phyloP scores from a whole-genome alignment of 257 asterid species.

The Verbena officinalis region DNA sequence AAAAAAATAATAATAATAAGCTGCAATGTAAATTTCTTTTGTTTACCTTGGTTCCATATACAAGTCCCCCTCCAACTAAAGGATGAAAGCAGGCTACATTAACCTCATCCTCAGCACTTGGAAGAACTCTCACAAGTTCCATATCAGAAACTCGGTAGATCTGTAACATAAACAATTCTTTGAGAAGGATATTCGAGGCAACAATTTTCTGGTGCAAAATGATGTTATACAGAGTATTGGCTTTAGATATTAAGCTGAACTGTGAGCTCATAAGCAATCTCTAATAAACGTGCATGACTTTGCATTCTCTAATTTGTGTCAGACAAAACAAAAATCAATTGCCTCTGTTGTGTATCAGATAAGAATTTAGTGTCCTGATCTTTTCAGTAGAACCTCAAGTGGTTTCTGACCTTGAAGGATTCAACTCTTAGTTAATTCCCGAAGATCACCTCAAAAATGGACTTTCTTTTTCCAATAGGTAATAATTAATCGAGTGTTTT shows the following conservation, averaged over 20 bases:
- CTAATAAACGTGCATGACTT: background rate
- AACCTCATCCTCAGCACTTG: constrained; percentile 98
- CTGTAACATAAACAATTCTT: constrained; percentile 42
- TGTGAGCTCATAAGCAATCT: background rate
- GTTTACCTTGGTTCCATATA: constrained; percentile 92
- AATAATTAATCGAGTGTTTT: background rate
- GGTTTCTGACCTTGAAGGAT: constrained; percentile 11
- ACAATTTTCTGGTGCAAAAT: no score
- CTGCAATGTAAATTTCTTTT: background rate
- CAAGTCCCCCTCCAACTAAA: constrained; percentile 92
- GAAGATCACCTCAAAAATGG: constrained; percentile 1
- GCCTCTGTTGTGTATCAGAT: background rate
- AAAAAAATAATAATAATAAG: constrained; percentile 15
- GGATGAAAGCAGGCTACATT: constrained; percentile 99
- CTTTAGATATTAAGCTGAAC: constrained; percentile 18
- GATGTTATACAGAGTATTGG: background rate
- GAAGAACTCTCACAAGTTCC: constrained; percentile 97
- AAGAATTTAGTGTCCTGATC: constrained; percentile 1
- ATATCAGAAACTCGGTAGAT: constrained; percentile 87
- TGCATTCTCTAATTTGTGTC: background rate
- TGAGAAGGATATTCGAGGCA: background rate
- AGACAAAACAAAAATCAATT: constrained; percentile 7
- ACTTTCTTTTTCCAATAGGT: background rate
- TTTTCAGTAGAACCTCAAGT: background rate
- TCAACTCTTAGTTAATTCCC: constrained; percentile 1